These are phyloP conservation scores for Astrocystis sublimbata DNA, from an alignment of 495 filamentous ascomycete species.

Conservation along the genomic window DNA sequence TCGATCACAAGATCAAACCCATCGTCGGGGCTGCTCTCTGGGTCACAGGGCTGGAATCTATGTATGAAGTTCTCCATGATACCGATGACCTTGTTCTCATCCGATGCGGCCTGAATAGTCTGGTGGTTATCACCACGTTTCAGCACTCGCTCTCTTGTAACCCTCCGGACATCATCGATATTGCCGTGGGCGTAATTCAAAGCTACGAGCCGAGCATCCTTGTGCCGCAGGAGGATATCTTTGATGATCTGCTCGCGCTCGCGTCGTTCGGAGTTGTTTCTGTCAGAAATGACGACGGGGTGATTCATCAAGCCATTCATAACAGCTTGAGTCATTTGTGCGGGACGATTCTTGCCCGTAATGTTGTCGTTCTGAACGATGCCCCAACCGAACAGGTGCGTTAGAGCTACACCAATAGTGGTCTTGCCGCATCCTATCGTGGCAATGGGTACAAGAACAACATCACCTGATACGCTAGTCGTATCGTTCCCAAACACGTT, in stretches of 20 bases:
- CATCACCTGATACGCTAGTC: constrained; percentile 56
- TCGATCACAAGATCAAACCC: constrained; percentile 81
- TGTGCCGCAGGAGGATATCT: constrained; percentile 64
- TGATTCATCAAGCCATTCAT: constrained; percentile 56
- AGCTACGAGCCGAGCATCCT: constrained; percentile 76
- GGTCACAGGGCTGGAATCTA: constrained; percentile 78
- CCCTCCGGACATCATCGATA: constrained; percentile 63
- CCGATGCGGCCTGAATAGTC: constrained; percentile 82
- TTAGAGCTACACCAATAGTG: constrained; percentile 80
- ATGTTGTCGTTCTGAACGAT: constrained; percentile 98
- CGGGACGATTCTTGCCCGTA: constrained; percentile 69
- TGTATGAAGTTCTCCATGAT: constrained; percentile 95
- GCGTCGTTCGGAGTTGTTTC: constrained; percentile 88
- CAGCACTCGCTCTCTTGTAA: constrained; percentile 79
- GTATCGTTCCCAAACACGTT: constrained; percentile 25
- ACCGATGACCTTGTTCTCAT: constrained; percentile 66
- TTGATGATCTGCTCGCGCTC: constrained; percentile 85
- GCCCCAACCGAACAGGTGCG: constrained; percentile 85
- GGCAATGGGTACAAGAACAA: constrained; percentile 83
- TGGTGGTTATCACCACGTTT: constrained; percentile 94
- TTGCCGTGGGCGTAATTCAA: constrained; percentile 86
- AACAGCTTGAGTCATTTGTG: constrained; percentile 69
- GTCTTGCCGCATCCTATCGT: constrained; percentile 97
- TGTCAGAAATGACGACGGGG: constrained; percentile 83
- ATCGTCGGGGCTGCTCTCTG: constrained; percentile 64